Evolutionary conservation across 2,329 filamentous ascomycete species (phyloP).

Genomic region (Diaporthe batatas): DNA sequence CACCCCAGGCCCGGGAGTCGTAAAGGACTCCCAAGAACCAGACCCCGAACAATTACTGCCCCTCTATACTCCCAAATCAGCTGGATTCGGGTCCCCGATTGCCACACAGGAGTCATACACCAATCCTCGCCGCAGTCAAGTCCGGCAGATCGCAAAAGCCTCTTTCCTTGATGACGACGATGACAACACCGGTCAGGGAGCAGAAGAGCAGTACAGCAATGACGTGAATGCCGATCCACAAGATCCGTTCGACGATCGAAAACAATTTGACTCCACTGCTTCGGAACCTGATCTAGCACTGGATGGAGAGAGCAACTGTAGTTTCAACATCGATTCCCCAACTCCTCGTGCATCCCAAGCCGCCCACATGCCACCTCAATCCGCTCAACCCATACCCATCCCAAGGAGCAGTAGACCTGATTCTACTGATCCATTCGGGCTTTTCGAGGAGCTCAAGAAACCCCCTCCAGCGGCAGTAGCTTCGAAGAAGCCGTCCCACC

Average conservation of each 20-base stretch:
- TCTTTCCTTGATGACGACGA: slow-evolving; percentile 16
- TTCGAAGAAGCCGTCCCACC: background rate
- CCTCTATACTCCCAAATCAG: slow-evolving; percentile 15
- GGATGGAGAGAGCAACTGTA: background rate
- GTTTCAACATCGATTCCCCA: background rate
- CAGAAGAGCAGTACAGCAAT: background rate
- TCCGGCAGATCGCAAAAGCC: slow-evolving; percentile 30
- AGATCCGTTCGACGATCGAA: background rate
- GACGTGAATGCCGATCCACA: too few species aligned
- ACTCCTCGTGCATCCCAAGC: background rate
- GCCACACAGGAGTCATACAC: slow-evolving; percentile 6
- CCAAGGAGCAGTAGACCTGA: background rate
- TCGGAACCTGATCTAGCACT: background rate
- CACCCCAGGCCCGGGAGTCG: background rate
- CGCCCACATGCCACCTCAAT: background rate
- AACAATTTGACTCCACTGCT: background rate
- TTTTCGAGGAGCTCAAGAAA: background rate
- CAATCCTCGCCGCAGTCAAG: background rate
- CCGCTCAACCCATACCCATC: background rate
- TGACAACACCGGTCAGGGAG: background rate
- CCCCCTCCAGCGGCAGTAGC: background rate
- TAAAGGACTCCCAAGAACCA: background rate
- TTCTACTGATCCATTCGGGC: background rate
- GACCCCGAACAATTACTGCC: background rate
- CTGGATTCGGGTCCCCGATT: slow-evolving; percentile 1